Evolutionary conservation across 1,284 basidiomycete species (phyloP), one percentile per base, ranked within the genome.

Genomic region (Sporisorium sorghi): DNA sequence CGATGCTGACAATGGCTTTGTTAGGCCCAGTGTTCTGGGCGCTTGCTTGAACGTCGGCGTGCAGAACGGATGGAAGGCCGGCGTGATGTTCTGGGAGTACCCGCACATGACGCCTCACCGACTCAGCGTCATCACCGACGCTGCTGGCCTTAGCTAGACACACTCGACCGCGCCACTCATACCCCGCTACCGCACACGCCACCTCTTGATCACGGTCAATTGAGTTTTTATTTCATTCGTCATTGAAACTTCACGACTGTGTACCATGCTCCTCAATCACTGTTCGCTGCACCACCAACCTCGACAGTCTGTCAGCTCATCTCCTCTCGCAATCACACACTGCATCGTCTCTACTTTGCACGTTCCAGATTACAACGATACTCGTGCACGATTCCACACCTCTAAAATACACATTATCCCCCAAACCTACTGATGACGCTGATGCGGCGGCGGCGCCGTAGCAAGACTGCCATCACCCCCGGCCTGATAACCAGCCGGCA

Each of bases 1-100:
- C 9, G 89, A 90, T 76, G 89, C 89, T 3, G 86, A 58, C 72
- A 90, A 87, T 70, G 90, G 90, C 5, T 90, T 86, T 77, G 89
- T 91, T 59, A 82, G 81, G 23, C 85, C 89, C 3, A 77, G 85
- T 0, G 87, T 87, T 0, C 86, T 91, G 14, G 89, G 90, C 12
- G 80, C 79, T 1, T 91, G 90, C 77, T 81, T 91, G 30, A 76
- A 85, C 8, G 85, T 88, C 70, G 90, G 89, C 1, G 87, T 89
- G 82, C 82, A 78, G 14, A 76, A 86, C 67, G 89, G 89, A 21
- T 91, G 90, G 90, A 88, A 86, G 70, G 90, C 81, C 14, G 90
- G 90, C 7, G 73, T 59, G 19, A 73, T 70, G 73, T 72, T 72
- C 44, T 78, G 73, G 73, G 57, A 78, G 50, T 76, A 69, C 58